Base-by-base conservation (phyloP, 2,329 filamentous ascomycete species). In the Paecilomyces variotii region DNA sequence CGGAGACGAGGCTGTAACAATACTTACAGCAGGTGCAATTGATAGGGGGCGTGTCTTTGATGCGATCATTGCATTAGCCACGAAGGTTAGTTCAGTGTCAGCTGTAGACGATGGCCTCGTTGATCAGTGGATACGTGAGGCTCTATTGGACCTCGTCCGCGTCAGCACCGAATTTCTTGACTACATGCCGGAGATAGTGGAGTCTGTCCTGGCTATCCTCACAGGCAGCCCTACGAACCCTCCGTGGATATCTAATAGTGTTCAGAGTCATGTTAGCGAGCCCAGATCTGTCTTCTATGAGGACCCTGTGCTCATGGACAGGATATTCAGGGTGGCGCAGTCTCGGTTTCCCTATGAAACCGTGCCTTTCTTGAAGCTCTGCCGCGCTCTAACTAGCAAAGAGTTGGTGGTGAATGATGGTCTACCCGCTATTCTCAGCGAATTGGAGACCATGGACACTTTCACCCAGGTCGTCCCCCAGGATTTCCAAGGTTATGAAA, bases 321-420 rank as follows among this genome's bases (percentile, higher is more conserved):
- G 74, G 19, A 73, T 88, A 61, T 84, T 96, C 32, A 78, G 83
- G 55, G 83, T 89, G 69, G 86, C 92, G 5, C 82, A 87, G 51
- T 82, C 84, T 60, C 86, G 93, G 57, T 97, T 91, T 69, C 93
- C 93, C 0, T 93, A 90, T 72, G 93, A 97, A 74, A 87, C 90
- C 53, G 74, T 86, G 2, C 91, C 92, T 0, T 90, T 96, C 66
- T 75, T 95, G 60, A 84, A 83, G 56, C 77, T 95, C 45, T 88
- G 86, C 68, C 86, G 85, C 57, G 84, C 82, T 45, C 75, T 96
- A 14, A 82, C 82, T 6, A 74, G 74, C 59, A 77, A 74, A 25
- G 72, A 77, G 35, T 68, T 75, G 30, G 69, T 78, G 25, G 74
- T 74, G 54, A 72, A 76, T 19, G 77, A 79, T 53, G 76, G 85